A percentile compares a stretch with the other conserved stretches of the same genome.
Conservation (phyloP, 176 grass and related monocot species). For the Ananas comosus region DNA sequence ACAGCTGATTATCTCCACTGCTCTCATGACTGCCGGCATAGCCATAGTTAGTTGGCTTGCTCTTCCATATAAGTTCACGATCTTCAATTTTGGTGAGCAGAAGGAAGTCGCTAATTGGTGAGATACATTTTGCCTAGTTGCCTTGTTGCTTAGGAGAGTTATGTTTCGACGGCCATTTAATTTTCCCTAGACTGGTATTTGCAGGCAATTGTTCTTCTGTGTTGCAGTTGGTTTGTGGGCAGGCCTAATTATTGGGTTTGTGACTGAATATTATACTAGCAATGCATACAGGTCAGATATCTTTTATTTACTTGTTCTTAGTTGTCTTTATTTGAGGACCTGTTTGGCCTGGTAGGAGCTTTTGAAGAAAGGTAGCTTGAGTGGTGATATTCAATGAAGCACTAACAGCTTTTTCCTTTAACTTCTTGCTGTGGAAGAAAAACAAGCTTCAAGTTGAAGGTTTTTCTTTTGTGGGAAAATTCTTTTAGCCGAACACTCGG, state of each 20-base stretch:
- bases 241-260: conserved; percentile 71
- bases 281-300: conserved; percentile 57
- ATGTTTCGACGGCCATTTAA: conserved; percentile 13
- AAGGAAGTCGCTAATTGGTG: conserved; percentile 80
- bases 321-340: neutral
- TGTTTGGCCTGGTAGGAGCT: no score
- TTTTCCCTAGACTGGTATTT: conserved; percentile 7
- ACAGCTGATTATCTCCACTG: conserved; percentile 81
- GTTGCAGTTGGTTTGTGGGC: conserved; percentile 22
- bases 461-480: neutral
- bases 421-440: no score
- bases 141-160: conserved; percentile 8
- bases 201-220: conserved; percentile 84
- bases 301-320: neutral
- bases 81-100: conserved; percentile 71
- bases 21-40: conserved; percentile 72
- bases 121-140: conserved; percentile 18
- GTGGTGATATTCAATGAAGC: no score
- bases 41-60: conserved; percentile 66
- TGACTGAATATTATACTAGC: conserved; percentile 89
- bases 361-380: no score
- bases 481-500: no score
- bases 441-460: neutral
- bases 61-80: conserved; percentile 73
- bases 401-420: no score